These are phyloP conservation scores for Cercophora sp. DNA, from an alignment of 495 filamentous ascomycete genomes.

Conservation along the genomic window DNA sequence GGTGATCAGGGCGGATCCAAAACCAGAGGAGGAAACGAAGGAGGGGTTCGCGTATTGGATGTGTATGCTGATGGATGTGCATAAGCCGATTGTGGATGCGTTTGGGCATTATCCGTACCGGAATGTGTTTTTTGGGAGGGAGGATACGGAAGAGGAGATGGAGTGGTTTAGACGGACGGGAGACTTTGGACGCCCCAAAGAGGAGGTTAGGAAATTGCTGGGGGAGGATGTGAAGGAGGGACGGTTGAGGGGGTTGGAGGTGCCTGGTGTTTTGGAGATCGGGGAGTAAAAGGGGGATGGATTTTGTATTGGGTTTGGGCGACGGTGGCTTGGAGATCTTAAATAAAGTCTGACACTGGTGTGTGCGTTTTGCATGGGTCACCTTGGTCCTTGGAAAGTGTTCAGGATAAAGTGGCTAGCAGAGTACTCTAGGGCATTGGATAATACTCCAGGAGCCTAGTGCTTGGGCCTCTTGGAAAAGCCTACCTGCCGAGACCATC, in stretches of 20 bases:
- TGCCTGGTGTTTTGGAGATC: too few species aligned
- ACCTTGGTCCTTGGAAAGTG: too few species aligned
- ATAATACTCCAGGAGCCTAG: too few species aligned
- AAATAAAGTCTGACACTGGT: too few species aligned
- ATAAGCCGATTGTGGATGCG: slow-evolving; percentile 19
- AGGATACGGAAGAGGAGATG: not conserved
- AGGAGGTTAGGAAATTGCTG: not conserved
- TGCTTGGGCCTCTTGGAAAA: too few species aligned
- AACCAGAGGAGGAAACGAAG: slow-evolving; percentile 11
- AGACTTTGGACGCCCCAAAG: not conserved
- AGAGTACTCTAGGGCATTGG: too few species aligned
- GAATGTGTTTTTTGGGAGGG: slow-evolving; percentile 10
- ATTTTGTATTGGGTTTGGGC: too few species aligned
- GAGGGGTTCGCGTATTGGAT: slow-evolving; percentile 21
- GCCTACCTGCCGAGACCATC: too few species aligned
- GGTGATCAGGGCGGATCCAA: slow-evolving; percentile 4
- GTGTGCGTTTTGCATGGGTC: too few species aligned
- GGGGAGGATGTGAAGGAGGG: not conserved
- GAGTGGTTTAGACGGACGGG: not conserved
- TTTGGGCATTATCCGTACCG: slow-evolving; percentile 23
- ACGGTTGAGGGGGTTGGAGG: not conserved
- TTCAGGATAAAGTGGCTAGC: too few species aligned
- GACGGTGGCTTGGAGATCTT: too few species aligned
- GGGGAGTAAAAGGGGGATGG: too few species aligned
- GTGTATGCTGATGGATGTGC: slow-evolving; percentile 20